Percentiles rank a stretch among this genome's conserved stretches.
These are phyloP conservation scores for Osmozyma mogii DNA, from an alignment of 805 yeast genomes.

Conservation along the genomic window DNA sequence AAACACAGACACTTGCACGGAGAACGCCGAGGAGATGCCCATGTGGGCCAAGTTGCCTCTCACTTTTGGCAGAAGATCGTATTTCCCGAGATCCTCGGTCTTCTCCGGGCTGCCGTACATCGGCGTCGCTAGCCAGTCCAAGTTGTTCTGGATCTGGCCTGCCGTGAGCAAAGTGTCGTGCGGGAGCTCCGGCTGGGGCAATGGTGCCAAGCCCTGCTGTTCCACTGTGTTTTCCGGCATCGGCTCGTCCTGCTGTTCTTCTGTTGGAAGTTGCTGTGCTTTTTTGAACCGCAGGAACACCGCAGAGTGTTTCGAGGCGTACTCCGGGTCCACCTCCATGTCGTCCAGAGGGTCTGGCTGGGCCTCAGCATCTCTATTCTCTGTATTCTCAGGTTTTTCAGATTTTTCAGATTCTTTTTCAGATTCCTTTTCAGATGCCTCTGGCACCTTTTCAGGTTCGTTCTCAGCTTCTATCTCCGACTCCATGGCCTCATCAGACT, in stretches of 20 bases:
- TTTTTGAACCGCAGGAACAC: constrained; percentile 46
- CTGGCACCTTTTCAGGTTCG: constrained; percentile 5
- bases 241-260: constrained; percentile 23
- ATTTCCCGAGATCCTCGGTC: constrained; percentile 40
- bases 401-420: not conserved
- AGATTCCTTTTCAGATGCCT: constrained; percentile 6
- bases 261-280: constrained; percentile 14
- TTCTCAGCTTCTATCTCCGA: constrained; percentile 12
- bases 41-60: constrained; percentile 37
- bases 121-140: constrained; percentile 67
- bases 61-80: constrained; percentile 38
- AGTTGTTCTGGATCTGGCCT: constrained; percentile 21
- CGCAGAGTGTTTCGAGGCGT: constrained; percentile 37
- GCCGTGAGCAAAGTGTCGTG: constrained; percentile 34
- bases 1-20: constrained; percentile 67
- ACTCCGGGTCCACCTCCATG: constrained; percentile 9
- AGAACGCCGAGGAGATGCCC: constrained; percentile 54
- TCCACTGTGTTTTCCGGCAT: constrained; percentile 14
- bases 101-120: constrained; percentile 42
- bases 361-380: too few species aligned
- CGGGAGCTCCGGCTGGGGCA: constrained; percentile 79
- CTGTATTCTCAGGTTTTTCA: too few species aligned
- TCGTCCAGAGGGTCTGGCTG: not conserved
- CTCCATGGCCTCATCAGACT: constrained; percentile 6
- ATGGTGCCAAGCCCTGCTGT: constrained; percentile 46